Percentiles rank a stretch among this genome's conserved stretches.
phyloP scores from a whole-genome alignment of 2,329 filamentous ascomycete species.

The Phialophora verrucosa region DNA sequence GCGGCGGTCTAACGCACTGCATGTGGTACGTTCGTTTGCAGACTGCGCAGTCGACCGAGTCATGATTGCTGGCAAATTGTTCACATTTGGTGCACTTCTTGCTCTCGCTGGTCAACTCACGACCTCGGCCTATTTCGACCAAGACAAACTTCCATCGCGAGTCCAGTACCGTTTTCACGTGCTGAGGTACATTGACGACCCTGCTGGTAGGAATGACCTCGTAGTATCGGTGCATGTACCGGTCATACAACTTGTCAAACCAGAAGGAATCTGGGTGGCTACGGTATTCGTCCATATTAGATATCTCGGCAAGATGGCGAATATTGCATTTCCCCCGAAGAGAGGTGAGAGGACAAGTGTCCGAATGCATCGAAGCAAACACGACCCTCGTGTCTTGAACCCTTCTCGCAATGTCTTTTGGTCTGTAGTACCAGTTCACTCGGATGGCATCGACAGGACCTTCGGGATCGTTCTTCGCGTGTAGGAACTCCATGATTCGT shows the following conservation, averaged over 20 bases:
- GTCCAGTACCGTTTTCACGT: constrained; percentile 93
- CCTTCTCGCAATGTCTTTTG: constrained; percentile 92
- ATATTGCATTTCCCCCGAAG: constrained; percentile 93
- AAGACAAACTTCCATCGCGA: constrained; percentile 96
- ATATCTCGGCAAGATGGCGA: constrained; percentile 83
- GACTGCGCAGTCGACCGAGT: constrained; percentile 96
- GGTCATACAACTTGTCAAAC: constrained; percentile 97
- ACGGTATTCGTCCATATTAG: constrained; percentile 80
- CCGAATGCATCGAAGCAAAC: constrained; percentile 98
- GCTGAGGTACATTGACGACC: constrained; percentile 94
- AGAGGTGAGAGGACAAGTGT: constrained; percentile 89
- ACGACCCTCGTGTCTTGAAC: constrained; percentile 88
- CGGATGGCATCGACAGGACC: constrained; percentile 83
- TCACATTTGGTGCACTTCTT: constrained; percentile 94
- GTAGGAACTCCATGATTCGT: constrained; percentile 97
- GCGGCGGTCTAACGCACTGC: constrained; percentile 90
- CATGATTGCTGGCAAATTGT: constrained; percentile 87
- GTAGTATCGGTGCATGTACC: constrained; percentile 97
- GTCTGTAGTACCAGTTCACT: constrained; percentile 98
- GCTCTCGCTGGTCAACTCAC: constrained; percentile 93
- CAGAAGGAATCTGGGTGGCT: constrained; percentile 88
- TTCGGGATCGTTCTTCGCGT: constrained; percentile 73
- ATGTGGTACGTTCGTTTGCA: constrained; percentile 97
- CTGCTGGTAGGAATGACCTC: constrained; percentile 90
- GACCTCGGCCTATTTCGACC: constrained; percentile 89